These are phyloP conservation scores for Chlorella sp. DNA, from an alignment of 139 green algal genomes.

Conservation along the genomic window DNA sequence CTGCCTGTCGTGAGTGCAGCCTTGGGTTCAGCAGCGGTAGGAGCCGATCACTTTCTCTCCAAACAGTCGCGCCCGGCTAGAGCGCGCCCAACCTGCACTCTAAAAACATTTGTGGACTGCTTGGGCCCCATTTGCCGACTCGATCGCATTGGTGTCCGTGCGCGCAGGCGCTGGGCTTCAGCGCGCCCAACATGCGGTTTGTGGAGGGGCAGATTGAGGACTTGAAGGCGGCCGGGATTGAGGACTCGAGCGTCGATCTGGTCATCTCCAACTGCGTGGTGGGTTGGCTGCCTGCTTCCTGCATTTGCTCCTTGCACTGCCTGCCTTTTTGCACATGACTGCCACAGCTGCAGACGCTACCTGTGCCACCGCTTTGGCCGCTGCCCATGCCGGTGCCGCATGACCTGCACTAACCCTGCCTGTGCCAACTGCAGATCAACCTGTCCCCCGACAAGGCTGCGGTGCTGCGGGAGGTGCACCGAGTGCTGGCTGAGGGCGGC, in stretches of 20 bases:
- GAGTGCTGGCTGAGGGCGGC: slow-evolving; percentile 88
- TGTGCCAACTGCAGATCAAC: slow-evolving; percentile 74
- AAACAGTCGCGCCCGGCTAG: too few relatives aligned
- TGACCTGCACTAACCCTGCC: too few relatives aligned
- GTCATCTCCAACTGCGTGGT: slow-evolving; percentile 98
- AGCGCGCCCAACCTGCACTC: too few relatives aligned
- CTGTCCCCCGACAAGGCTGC: slow-evolving; percentile 84
- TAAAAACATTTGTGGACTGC: too few relatives aligned
- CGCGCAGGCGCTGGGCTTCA: slow-evolving; percentile 75
- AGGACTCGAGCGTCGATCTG: slow-evolving; percentile 82
- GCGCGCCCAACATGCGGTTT: slow-evolving; percentile 88
- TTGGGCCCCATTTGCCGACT: too few relatives aligned
- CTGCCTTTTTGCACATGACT: too few relatives aligned
- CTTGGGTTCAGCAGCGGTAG: too few relatives aligned
- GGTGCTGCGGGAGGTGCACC: slow-evolving; percentile 68
- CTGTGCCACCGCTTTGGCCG: too few relatives aligned
- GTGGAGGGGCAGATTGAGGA: slow-evolving; percentile 91
- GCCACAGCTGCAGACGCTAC: too few relatives aligned
- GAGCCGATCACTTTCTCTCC: too few relatives aligned
- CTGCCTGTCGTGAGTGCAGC: not conserved
- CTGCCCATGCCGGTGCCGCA: too few relatives aligned
- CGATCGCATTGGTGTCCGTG: too few relatives aligned
- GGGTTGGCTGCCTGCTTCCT: not conserved
- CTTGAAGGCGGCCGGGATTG: slow-evolving; percentile 76
- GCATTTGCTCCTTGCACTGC: not conserved